Evolutionary conservation across 495 filamentous ascomycete genomes (phyloP).

Genomic region (Letharia columbiana): DNA sequence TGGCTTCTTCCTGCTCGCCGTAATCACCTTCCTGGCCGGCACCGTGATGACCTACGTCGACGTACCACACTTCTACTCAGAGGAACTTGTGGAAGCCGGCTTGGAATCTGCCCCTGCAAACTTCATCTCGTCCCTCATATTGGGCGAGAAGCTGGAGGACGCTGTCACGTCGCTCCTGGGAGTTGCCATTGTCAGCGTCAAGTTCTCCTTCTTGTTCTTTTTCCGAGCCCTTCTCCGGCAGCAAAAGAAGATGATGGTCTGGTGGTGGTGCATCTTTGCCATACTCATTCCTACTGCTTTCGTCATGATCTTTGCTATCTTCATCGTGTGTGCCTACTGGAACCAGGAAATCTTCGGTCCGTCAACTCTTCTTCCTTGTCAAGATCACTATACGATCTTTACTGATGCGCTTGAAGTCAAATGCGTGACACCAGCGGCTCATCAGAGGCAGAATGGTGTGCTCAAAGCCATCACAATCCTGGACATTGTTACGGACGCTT

Average conservation of each 20-base stretch:
- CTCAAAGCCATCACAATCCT: not conserved
- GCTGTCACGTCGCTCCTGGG: not conserved
- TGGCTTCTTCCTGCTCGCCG: slow-evolving; percentile 15
- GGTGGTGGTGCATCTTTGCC: slow-evolving; percentile 10
- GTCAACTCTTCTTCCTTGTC: not conserved
- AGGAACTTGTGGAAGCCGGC: not conserved
- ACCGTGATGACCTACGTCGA: not conserved
- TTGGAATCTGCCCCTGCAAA: not conserved
- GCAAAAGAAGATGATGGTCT: slow-evolving; percentile 2
- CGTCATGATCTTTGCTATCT: not conserved
- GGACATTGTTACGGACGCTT: not conserved
- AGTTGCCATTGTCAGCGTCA: slow-evolving; percentile 16
- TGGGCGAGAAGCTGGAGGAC: not conserved
- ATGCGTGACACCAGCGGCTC: not conserved
- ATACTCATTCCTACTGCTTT: not conserved
- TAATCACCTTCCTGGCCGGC: not conserved
- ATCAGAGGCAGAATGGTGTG: not conserved
- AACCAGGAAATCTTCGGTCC: not conserved
- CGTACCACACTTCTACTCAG: not conserved
- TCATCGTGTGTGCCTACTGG: slow-evolving; percentile 1
- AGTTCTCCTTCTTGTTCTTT: slow-evolving; percentile 19
- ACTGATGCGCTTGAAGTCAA: not conserved
- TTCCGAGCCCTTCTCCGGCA: slow-evolving; percentile 10
- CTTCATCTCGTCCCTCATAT: not conserved
- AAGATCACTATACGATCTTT: not conserved